Conservation (phyloP, 2,329 filamentous ascomycete genomes). For the Bipolaris gigantea region DNA sequence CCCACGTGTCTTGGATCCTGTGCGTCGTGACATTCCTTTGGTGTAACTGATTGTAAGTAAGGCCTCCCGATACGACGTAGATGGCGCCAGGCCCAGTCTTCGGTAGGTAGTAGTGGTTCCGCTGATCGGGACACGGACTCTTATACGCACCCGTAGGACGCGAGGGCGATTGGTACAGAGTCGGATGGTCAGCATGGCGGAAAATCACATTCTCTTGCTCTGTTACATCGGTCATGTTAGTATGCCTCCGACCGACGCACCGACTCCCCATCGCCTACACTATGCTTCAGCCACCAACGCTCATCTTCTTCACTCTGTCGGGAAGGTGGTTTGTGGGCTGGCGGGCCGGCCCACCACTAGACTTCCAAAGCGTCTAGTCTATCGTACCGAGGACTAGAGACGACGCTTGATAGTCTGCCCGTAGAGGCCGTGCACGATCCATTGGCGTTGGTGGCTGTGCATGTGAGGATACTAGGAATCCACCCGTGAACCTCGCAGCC, state of each 20-base stretch:
- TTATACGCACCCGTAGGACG: not conserved
- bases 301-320: not conserved
- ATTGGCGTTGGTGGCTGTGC: not conserved
- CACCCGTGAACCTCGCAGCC: not conserved
- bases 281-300: not conserved
- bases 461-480: not conserved
- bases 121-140: not conserved
- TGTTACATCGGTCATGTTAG: not conserved
- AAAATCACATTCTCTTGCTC: not conserved
- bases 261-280: not conserved
- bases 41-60: not conserved
- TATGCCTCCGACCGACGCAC: not conserved
- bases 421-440: not conserved
- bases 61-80: conserved; percentile 1
- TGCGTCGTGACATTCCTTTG: not conserved
- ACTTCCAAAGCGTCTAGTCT: not conserved
- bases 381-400: not conserved
- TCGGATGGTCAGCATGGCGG: not conserved
- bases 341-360: not conserved
- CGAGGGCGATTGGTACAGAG: not conserved
- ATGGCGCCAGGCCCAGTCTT: not conserved
- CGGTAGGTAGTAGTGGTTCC: not conserved
- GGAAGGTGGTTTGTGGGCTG: conserved; percentile 3
- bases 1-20: not conserved
- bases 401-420: not conserved